These are phyloP conservation scores for Beauveria bassiana DNA, from an alignment of 2,329 filamentous ascomycete species.

Conservation along the genomic window DNA sequence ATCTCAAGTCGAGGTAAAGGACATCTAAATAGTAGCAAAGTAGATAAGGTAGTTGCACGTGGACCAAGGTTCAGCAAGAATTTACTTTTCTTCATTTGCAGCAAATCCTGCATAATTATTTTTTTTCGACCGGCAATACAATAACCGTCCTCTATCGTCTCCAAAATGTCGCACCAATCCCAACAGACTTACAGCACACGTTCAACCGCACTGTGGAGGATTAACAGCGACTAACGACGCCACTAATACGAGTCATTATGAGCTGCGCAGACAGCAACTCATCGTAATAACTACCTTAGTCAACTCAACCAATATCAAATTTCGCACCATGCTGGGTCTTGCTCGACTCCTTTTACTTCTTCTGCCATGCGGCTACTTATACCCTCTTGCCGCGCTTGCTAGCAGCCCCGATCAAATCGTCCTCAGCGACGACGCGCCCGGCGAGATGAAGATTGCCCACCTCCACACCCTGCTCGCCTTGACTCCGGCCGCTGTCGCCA, in stretches of 20 bases:
- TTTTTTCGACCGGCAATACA: background rate
- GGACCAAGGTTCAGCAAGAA: background rate
- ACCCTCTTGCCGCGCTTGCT: background rate
- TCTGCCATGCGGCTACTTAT: background rate
- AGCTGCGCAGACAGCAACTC: background rate
- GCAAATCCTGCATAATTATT: background rate
- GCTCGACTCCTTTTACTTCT: background rate
- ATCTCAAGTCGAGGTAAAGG: too few species aligned
- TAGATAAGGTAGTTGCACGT: background rate
- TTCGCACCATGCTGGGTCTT: background rate
- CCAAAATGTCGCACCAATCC: background rate
- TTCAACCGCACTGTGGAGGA: background rate
- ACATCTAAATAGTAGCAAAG: too few species aligned
- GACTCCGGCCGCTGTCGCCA: constrained; percentile 20
- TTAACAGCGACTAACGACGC: constrained; percentile 2
- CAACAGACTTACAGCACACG: background rate
- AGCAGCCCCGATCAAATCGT: background rate
- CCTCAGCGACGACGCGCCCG: background rate
- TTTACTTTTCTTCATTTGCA: background rate
- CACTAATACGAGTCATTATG: background rate
- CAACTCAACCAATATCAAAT: background rate
- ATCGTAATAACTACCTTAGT: too few species aligned
- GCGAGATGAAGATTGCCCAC: constrained; percentile 25
- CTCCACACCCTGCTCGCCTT: constrained; percentile 24
- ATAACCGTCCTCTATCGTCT: background rate